Evolutionary conservation across 148 eudicot species (phyloP).

Genomic region (Silene conica): DNA sequence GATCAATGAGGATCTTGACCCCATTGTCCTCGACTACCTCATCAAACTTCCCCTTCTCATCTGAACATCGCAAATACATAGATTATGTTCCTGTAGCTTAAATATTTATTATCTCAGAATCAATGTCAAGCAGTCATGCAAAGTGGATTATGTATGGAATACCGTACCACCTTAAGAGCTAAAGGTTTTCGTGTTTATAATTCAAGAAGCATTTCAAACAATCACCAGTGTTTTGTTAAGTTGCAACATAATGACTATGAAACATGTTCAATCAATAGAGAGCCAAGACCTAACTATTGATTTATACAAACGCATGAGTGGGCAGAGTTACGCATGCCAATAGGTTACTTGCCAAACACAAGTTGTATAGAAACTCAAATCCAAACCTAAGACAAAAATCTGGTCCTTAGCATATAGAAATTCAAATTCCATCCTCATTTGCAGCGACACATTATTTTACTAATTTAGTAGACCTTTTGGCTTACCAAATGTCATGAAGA

Average conservation of each 20-base stretch:
- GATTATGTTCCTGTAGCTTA: neutral
- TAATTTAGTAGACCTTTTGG: neutral
- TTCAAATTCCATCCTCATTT: neutral
- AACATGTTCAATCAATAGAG: neutral
- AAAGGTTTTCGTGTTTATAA: neutral
- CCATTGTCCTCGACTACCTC: constrained; percentile 94
- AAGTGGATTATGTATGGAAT: too few relatives aligned
- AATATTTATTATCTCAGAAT: neutral
- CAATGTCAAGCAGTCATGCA: neutral
- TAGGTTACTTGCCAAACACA: neutral
- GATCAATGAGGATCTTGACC: constrained; percentile 89
- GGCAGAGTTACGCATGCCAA: neutral
- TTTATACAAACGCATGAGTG: too few relatives aligned
- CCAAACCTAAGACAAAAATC: neutral
- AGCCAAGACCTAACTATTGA: neutral
- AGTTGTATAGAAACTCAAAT: neutral
- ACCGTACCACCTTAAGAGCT: too few relatives aligned
- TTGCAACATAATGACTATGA: neutral
- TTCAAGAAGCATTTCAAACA: neutral
- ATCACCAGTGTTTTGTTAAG: neutral
- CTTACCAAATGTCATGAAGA: neutral
- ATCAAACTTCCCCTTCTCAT: constrained; percentile 94
- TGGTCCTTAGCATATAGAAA: neutral
- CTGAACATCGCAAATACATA: constrained; percentile 31
- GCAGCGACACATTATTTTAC: neutral